Evolutionary conservation across 495 filamentous ascomycete species (phyloP).

Genomic region (Penicillium arizonense): DNA sequence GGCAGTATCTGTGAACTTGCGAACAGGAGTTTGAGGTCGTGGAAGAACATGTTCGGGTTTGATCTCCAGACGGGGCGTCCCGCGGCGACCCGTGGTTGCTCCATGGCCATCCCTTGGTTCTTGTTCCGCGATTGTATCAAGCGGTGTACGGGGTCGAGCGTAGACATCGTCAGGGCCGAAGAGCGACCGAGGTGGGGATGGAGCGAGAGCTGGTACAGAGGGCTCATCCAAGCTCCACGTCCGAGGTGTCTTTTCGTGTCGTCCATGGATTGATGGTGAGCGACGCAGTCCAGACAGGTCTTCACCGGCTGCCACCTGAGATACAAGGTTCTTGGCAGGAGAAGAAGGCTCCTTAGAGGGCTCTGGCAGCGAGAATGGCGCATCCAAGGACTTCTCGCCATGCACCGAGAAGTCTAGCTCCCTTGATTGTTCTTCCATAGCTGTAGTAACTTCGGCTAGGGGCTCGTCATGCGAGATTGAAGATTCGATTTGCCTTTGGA

Average conservation of each 20-base stretch:
- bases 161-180: conserved; percentile 26
- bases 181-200: conserved; percentile 27
- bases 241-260: conserved; percentile 26
- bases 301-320: conserved; percentile 13
- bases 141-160: conserved; percentile 37
- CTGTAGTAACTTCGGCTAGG: conserved; percentile 3
- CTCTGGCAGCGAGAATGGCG: conserved; percentile 33
- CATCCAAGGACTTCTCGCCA: conserved; percentile 15
- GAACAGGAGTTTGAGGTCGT: conserved; percentile 37
- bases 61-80: conserved; percentile 43
- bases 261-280: conserved; percentile 39
- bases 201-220: conserved; percentile 15
- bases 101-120: conserved; percentile 27
- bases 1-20: conserved; percentile 53
- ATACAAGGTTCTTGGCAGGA: conserved; percentile 17
- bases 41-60: conserved; percentile 43
- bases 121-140: conserved; percentile 40
- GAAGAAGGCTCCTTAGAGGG: conserved; percentile 45
- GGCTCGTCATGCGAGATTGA: conserved; percentile 8
- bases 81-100: conserved; percentile 23
- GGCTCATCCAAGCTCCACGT: conserved; percentile 37
- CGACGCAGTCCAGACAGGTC: conserved; percentile 32
- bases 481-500: conserved; percentile 8
- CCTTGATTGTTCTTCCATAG: conserved; percentile 7
- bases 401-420: conserved; percentile 16